A percentile compares a stretch with the other conserved stretches of the same genome.
phyloP scores from a whole-genome alignment of 2,329 filamentous ascomycete species.

The Sporothrix globosa region DNA sequence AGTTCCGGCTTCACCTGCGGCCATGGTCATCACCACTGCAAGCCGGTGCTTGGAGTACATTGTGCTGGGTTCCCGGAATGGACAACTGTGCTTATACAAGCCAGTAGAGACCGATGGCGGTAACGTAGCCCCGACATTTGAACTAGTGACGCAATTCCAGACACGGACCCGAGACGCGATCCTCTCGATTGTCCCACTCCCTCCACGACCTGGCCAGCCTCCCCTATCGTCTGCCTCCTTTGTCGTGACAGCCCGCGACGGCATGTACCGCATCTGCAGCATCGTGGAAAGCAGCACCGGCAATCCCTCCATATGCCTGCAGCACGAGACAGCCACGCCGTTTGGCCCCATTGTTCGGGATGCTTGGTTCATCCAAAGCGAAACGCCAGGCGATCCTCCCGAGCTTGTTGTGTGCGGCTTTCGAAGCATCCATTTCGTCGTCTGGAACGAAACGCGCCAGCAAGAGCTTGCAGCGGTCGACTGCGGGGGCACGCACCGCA shows the following conservation, averaged over 20 bases:
- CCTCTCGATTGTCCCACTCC: slow-evolving; percentile 63
- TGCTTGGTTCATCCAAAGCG: slow-evolving; percentile 58
- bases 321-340: slow-evolving; percentile 70
- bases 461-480: slow-evolving; percentile 72
- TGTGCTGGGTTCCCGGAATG: slow-evolving; percentile 59
- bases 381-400: slow-evolving; percentile 39
- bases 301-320: slow-evolving; percentile 47
- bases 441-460: slow-evolving; percentile 76
- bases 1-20: slow-evolving; percentile 14
- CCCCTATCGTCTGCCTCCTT: slow-evolving; percentile 55
- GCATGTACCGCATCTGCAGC: slow-evolving; percentile 69
- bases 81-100: slow-evolving; percentile 50
- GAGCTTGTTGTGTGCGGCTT: slow-evolving; percentile 80
- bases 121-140: slow-evolving; percentile 35
- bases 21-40: slow-evolving; percentile 32
- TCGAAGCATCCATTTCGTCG: slow-evolving; percentile 73
- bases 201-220: slow-evolving; percentile 39
- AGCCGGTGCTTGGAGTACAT: slow-evolving; percentile 42
- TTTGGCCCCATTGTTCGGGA: slow-evolving; percentile 78
- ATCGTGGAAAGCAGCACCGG: slow-evolving; percentile 21
- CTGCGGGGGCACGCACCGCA: slow-evolving; percentile 83
- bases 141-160: slow-evolving; percentile 39
- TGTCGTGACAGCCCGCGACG: slow-evolving; percentile 75
- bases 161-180: slow-evolving; percentile 54
- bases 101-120: slow-evolving; percentile 32